Evolutionary conservation across 441 rosid species (phyloP).

Genomic region (Populus hybrid): DNA sequence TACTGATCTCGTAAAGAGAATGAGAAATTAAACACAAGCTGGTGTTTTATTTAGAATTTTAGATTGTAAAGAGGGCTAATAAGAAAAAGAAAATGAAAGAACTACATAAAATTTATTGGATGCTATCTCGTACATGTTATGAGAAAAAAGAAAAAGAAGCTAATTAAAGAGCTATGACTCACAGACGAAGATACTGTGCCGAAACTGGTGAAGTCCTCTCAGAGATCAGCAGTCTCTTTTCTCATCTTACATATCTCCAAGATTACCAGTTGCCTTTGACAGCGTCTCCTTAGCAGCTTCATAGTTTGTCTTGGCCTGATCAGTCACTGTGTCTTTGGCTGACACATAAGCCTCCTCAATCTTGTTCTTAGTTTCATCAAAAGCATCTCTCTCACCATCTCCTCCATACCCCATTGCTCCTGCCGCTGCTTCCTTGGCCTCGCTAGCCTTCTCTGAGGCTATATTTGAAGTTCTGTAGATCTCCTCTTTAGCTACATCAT

Average conservation of each 20-base stretch:
- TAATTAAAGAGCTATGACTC: conserved; percentile 5
- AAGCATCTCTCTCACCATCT: conserved; percentile 26
- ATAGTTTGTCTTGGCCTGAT: conserved; percentile 33
- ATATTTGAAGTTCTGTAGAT: background rate
- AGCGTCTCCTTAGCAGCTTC: conserved; percentile 57
- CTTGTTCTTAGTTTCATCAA: conserved; percentile 26
- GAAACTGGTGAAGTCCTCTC: conserved; percentile 6
- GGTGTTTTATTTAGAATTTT: background rate
- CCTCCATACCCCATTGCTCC: conserved; percentile 26
- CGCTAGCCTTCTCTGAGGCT: background rate
- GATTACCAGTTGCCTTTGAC: conserved; percentile 39
- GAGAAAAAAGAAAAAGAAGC: background rate
- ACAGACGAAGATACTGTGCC: background rate
- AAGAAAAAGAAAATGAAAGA: background rate
- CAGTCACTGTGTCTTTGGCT: conserved; percentile 34
- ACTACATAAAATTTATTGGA: background rate
- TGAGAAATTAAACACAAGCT: background rate
- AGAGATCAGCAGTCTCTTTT: conserved; percentile 30
- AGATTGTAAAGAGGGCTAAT: background rate
- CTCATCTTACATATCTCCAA: conserved; percentile 40
- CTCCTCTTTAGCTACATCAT: conserved; percentile 8
- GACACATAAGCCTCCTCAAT: conserved; percentile 36
- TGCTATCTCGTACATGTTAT: background rate
- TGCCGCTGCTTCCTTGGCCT: background rate
- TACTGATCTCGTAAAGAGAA: too few relatives aligned